Evolutionary conservation across 805 yeast genomes (phyloP), one percentile per base, ranked within the genome.

Genomic region (Metschnikowia matae): DNA sequence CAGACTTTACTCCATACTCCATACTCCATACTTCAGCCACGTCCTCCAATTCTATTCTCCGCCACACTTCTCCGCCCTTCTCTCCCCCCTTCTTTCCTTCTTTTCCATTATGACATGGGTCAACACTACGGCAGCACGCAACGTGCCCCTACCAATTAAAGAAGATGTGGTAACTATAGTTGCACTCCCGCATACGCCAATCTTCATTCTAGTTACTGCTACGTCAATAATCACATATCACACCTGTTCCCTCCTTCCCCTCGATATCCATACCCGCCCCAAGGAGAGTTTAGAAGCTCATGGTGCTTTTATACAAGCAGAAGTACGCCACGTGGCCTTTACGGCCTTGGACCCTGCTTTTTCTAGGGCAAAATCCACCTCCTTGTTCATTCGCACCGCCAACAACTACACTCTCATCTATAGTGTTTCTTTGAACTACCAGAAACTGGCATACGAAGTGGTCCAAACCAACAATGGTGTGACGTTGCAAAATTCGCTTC

Each of bases 401-500:
- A 29, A 23, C 23, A 33, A 50, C 49, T 52, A 26, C 44, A 53
- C 53, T n/a, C 41, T 58, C 39, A 38, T 58, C 8, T 58, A 50
- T 52, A 66, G 43, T 23, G 53, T 70, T 11, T 49, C 55, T 18
- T 60, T 70, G 34, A 62, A 59, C 51, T 64, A 66, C 57, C 58
- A 64, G 20, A 61, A 61, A 26, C 65, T 73, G n/a, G 48, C 64
- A 38, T 73, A 62, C 50, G 75, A 71, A 48, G 55, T 73, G 4
- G 18, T 34, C 23, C 55, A 59, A 33, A 64, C 61, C 41, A 40
- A 55, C n/a, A 55, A 55, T 26, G 67, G 65, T 37, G 63, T 60
- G 21, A 46, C 66, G n/a, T 56, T 70, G 11, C 78, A 74, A 57
- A 63, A 62, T 15, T 64, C 66, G 4, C 54, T 64, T 10, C 78